Conservation (phyloP, 768 basidiomycete species). For the Rhodotorula graminis region DNA sequence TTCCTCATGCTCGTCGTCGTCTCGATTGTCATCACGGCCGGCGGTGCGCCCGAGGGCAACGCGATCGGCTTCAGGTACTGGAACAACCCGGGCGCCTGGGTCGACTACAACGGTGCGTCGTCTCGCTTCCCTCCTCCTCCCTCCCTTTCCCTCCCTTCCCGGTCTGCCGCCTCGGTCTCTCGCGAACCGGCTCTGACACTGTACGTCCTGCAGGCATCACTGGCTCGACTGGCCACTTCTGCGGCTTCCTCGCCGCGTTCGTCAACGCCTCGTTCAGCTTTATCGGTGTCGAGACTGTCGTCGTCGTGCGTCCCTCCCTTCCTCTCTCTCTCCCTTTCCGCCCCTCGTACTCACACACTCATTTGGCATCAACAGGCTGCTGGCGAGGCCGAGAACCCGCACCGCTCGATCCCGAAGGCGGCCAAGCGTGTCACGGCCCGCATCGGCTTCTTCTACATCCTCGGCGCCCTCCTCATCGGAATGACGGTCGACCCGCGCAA, state of each 20-base stretch:
- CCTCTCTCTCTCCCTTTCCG: conserved; percentile 64
- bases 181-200: neutral
- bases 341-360: conserved; percentile 71
- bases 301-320: conserved; percentile 40
- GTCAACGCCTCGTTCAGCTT: conserved; percentile 67
- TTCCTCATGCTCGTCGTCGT: conserved; percentile 46
- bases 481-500: conserved; percentile 74
- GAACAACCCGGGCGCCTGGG: conserved; percentile 42
- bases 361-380: conserved; percentile 56
- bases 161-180: too few relatives aligned
- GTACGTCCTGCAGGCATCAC: conserved; percentile 35
- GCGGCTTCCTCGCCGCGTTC: conserved; percentile 51
- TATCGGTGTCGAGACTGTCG: conserved; percentile 61
- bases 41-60: conserved; percentile 58
- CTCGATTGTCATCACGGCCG: conserved; percentile 49
- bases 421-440: conserved; percentile 73
- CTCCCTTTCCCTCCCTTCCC: too few relatives aligned
- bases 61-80: conserved; percentile 53
- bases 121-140: neutral
- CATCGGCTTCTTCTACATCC: conserved; percentile 54
- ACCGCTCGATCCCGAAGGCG: conserved; percentile 71
- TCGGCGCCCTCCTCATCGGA: conserved; percentile 66
- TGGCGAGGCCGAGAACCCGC: conserved; percentile 70
- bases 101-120: conserved; percentile 14
- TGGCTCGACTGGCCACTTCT: conserved; percentile 46